Conservation (phyloP, 495 filamentous ascomycete genomes). For the Podospora fimiseda region DNA sequence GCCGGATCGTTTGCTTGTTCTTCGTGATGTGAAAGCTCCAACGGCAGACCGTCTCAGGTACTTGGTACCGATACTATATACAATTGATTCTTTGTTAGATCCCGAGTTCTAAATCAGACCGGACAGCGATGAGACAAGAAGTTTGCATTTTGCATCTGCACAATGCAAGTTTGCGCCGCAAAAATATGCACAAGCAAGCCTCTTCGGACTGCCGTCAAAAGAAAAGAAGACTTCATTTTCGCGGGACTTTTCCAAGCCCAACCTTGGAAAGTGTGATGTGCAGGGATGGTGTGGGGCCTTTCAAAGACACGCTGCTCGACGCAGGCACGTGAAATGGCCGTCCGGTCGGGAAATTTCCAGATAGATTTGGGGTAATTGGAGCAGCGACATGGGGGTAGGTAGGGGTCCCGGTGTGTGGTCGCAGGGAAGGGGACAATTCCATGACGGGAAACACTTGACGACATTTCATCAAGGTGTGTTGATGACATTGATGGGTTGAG, state of each 20-base stretch:
- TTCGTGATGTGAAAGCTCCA: no score
- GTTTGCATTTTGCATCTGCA: neutral
- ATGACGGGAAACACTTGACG: conserved; percentile 5
- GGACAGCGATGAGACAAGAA: neutral
- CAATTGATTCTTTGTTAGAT: no score
- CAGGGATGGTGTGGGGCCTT: conserved; percentile 24
- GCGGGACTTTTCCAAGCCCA: conserved; percentile 1
- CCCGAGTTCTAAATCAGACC: no score
- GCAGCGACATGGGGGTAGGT: neutral
- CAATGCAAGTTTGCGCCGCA: conserved; percentile 6
- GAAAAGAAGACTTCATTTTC: neutral
- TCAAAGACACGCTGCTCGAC: conserved; percentile 25
- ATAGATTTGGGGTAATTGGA: conserved; percentile 9
- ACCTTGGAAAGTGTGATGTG: neutral
- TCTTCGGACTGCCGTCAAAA: neutral
- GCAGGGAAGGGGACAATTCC: neutral
- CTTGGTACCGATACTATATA: no score
- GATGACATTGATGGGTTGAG: no score
- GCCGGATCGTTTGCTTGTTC: neutral
- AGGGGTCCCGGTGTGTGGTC: no score
- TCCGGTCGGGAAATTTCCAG: conserved; percentile 9
- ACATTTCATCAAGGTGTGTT: no score
- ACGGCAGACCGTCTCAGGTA: no score
- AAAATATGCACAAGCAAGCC: conserved; percentile 2
- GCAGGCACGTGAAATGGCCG: conserved; percentile 23